phyloP scores from a whole-genome alignment of 2,329 filamentous ascomycete species.

The Zasmidium cellare region DNA sequence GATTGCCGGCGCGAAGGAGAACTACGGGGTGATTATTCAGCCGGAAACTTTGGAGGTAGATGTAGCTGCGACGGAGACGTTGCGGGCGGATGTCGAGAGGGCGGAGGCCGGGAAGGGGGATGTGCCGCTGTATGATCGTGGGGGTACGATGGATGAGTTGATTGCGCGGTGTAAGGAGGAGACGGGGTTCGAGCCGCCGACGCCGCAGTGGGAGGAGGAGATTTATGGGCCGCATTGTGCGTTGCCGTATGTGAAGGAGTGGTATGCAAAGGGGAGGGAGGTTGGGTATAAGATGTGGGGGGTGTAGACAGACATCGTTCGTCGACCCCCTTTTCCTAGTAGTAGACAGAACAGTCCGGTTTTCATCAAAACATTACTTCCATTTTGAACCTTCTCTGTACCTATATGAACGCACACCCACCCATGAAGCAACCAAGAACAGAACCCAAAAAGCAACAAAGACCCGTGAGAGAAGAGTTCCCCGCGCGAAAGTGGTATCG shows the following conservation, averaged over 20 bases:
- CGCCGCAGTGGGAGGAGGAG: constrained; percentile 27
- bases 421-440: background rate
- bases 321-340: no score
- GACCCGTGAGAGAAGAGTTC: background rate
- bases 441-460: background rate
- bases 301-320: constrained; percentile 11
- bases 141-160: constrained; percentile 25
- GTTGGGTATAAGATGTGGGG: constrained; percentile 26
- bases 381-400: background rate
- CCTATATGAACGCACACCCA: background rate
- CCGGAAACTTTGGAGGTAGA: constrained; percentile 23
- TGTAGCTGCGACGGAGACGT: constrained; percentile 20
- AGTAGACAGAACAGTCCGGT: no score
- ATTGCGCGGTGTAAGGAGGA: constrained; percentile 23
- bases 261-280: constrained; percentile 24
- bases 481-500: constrained; percentile 3
- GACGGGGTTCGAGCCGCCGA: constrained; percentile 25
- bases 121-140: constrained; percentile 25
- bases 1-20: constrained; percentile 20
- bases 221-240: constrained; percentile 29
- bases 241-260: constrained; percentile 27
- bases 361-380: background rate
- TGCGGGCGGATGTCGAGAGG: constrained; percentile 25
- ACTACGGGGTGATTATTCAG: constrained; percentile 26
- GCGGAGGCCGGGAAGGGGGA: constrained; percentile 25